Conservation (phyloP, 2,329 filamentous ascomycete species). For the Massarina eburnea region DNA sequence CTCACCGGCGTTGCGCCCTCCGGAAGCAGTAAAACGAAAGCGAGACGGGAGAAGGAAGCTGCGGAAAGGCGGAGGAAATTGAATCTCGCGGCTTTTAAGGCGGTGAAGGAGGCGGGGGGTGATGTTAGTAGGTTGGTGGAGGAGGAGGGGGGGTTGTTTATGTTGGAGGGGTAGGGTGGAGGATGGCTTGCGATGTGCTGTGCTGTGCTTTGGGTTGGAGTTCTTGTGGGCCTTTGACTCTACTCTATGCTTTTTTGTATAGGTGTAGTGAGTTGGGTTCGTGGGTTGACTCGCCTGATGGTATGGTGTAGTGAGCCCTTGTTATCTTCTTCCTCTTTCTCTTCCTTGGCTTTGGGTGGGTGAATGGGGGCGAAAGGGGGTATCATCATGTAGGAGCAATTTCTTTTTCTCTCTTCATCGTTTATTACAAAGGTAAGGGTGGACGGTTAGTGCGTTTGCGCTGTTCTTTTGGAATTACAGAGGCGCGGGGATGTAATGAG, state of each 20-base stretch:
- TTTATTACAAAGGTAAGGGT: too few species aligned
- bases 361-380: too few species aligned
- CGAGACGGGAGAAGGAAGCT: slow-evolving; percentile 85
- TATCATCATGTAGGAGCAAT: too few species aligned
- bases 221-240: slow-evolving; percentile 3
- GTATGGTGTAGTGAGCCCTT: too few species aligned
- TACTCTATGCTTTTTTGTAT: too few species aligned
- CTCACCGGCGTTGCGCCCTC: slow-evolving; percentile 89
- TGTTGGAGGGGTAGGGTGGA: slow-evolving; percentile 19
- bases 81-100: slow-evolving; percentile 68
- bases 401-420: too few species aligned
- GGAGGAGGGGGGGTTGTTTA: slow-evolving; percentile 45
- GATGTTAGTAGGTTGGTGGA: slow-evolving; percentile 54
- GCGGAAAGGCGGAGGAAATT: slow-evolving; percentile 71
- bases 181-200: not conserved
- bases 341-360: too few species aligned
- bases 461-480: slow-evolving; percentile 4
- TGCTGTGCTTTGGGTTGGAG: not conserved
- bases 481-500: slow-evolving; percentile 7
- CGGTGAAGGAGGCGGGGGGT: slow-evolving; percentile 70
- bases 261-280: too few species aligned
- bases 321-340: too few species aligned
- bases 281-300: too few species aligned
- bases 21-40: slow-evolving; percentile 91
- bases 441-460: not conserved